A percentile compares a stretch with the other conserved stretches of the same genome.
Conservation (phyloP, 2,329 filamentous ascomycete species). For the Cylindrodendrum hubeiense region DNA sequence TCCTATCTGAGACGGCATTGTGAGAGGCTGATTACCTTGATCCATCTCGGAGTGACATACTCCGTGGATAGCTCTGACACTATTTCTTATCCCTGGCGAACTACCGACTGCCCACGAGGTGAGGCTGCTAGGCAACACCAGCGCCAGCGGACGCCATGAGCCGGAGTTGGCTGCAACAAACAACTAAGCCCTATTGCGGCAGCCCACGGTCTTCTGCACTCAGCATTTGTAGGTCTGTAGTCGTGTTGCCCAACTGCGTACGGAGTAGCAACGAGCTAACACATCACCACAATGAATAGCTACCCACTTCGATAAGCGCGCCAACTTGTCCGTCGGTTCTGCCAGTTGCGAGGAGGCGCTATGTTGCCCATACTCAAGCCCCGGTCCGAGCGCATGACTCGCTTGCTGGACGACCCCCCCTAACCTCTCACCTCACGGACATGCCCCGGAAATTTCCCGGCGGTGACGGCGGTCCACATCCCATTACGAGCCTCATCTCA, state of each 20-base stretch:
- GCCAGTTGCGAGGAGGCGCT: neutral
- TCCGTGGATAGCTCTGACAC: conserved; percentile 2
- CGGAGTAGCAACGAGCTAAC: conserved; percentile 2
- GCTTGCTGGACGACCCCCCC: conserved; percentile 2
- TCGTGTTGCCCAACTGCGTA: neutral
- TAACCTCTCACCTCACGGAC: conserved; percentile 5
- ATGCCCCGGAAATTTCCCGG: conserved; percentile 24
- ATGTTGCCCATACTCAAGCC: neutral
- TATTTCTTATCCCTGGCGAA: neutral
- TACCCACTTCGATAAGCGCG: conserved; percentile 4
- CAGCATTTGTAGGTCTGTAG: neutral
- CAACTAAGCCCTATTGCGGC: neutral
- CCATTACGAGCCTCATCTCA: conserved; percentile 19
- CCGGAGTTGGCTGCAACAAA: neutral
- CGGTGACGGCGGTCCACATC: conserved; percentile 17
- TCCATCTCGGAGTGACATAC: neutral
- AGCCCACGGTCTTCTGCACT: neutral
- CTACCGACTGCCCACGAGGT: conserved; percentile 11
- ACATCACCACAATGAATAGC: neutral
- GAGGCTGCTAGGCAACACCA: neutral
- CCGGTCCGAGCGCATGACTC: conserved; percentile 23
- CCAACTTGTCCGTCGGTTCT: conserved; percentile 2
- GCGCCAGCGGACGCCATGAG: neutral
- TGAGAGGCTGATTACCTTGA: neutral
- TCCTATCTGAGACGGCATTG: neutral